Conservation (phyloP, 2,329 filamentous ascomycete genomes). For the Alternaria dauci region DNA sequence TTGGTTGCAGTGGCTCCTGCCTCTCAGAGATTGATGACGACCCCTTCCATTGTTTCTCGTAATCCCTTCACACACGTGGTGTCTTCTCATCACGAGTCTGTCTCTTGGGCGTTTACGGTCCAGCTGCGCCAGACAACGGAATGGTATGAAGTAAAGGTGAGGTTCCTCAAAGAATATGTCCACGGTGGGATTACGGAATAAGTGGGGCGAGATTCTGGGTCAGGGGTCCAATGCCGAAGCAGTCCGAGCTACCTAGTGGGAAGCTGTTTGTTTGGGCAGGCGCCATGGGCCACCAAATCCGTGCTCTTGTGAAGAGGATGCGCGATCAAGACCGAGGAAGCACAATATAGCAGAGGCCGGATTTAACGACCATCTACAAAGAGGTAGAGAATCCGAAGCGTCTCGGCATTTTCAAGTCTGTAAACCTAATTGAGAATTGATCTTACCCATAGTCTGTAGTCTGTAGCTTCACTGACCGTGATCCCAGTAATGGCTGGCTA, state of each 20-base stretch:
- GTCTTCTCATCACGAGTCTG: neutral
- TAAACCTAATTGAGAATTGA: neutral
- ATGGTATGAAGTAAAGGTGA: conserved; percentile 13
- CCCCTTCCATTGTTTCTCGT: neutral
- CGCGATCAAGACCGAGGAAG: neutral
- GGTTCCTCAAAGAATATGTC: conserved; percentile 9
- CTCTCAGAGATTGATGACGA: neutral
- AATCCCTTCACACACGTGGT: neutral
- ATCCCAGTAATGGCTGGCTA: neutral
- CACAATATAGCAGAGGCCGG: neutral
- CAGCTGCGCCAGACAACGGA: neutral
- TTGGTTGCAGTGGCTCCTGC: neutral
- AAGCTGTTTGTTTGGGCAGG: neutral
- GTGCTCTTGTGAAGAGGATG: neutral
- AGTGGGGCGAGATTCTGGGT: conserved; percentile 8
- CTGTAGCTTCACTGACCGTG: neutral
- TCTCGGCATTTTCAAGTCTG: neutral
- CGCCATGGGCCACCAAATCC: neutral
- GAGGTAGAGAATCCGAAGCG: neutral
- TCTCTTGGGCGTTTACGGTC: neutral
- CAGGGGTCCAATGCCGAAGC: conserved; percentile 13
- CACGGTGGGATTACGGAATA: conserved; percentile 10
- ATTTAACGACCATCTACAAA: neutral
- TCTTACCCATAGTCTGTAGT: neutral
- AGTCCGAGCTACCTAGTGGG: neutral